Percentiles rank a stretch among this genome's conserved stretches.
Conservation (phyloP, 352 stramenopile species). For the Phytophthora gonapodyides region DNA sequence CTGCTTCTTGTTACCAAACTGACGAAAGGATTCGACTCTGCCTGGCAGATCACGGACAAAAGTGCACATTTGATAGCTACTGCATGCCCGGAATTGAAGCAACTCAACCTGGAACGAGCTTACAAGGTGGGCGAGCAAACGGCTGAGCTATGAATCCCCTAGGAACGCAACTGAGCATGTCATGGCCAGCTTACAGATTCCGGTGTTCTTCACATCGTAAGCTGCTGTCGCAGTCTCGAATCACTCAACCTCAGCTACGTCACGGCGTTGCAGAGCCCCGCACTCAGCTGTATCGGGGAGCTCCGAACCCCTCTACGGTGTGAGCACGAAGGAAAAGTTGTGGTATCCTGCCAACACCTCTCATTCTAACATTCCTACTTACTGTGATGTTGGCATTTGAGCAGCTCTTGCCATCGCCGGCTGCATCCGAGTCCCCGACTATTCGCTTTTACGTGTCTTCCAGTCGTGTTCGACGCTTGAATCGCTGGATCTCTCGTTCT, state of each 20-base stretch:
- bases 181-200: slow-evolving; percentile 57
- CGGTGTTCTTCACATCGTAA: slow-evolving; percentile 58
- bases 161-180: neutral
- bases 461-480: slow-evolving; percentile 70
- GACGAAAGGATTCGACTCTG: neutral
- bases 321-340: slow-evolving; percentile 20
- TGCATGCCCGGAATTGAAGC: slow-evolving; percentile 43
- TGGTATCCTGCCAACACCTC: neutral
- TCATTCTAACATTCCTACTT: slow-evolving; percentile 3
- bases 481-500: slow-evolving; percentile 82
- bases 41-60: slow-evolving; percentile 51
- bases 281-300: slow-evolving; percentile 64
- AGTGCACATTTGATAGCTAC: slow-evolving; percentile 37
- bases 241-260: slow-evolving; percentile 64
- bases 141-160: no score
- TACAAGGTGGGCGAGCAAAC: slow-evolving; percentile 33
- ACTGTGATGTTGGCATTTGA: neutral
- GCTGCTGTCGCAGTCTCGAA: slow-evolving; percentile 50
- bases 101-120: slow-evolving; percentile 49
- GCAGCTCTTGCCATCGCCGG: slow-evolving; percentile 70
- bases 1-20: slow-evolving; percentile 8
- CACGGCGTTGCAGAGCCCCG: slow-evolving; percentile 47
- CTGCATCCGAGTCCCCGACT: slow-evolving; percentile 76
- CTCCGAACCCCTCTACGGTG: slow-evolving; percentile 57
- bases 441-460: slow-evolving; percentile 84